Base-by-base conservation (phyloP, 2,329 filamentous ascomycete species). In the Aspergillus tanneri region DNA sequence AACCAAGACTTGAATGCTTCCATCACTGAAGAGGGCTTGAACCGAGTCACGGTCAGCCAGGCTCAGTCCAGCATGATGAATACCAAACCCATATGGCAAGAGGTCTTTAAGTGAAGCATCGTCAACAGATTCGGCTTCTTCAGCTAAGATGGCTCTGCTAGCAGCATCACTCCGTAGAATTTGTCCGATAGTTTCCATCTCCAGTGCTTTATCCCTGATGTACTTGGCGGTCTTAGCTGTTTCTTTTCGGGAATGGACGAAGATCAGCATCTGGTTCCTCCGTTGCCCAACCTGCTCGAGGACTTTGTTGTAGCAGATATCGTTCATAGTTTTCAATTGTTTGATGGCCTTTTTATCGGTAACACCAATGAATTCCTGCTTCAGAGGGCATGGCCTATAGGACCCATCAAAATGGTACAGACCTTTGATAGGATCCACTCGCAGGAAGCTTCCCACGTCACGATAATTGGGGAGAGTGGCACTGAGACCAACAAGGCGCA, bases 321-420 rank as follows among this genome's bases (percentile, higher is more conserved):
- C 93, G 65, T 99, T 99, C 93, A 99, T 99, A 1, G 88, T 95
- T 78, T 97, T 96, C 46, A 99, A 77, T 69, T 99, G 93, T 73
- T 97, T 99, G 73, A 99, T 99, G 5, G 93, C 88, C 69, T 97
- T 97, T 74, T 93, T 95, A 59, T 99, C 93, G 0, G 92, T 96
- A 35, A 99, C 88, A 44, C 93, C 93, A 58, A 99, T 89, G 65
- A 97, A 99, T 69, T 99, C 95, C 67, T 99, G 93, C 61, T 89
- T 90, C 60, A 99, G 72, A 2, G 93, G 93, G 67, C 93, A 99
- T 52, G 93, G 95, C 60, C 93, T 82, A 76, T 85, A 99, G 3
- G 90, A 90, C 35, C 88, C 89, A 68, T 99, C 93, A 60, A 99
- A 99, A 69, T 99, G 91, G 78, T 96, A 97, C 44, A 97, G 78